Conservation (phyloP, 345 rosid genomes). For the Zanthoxylum bungeanum region DNA sequence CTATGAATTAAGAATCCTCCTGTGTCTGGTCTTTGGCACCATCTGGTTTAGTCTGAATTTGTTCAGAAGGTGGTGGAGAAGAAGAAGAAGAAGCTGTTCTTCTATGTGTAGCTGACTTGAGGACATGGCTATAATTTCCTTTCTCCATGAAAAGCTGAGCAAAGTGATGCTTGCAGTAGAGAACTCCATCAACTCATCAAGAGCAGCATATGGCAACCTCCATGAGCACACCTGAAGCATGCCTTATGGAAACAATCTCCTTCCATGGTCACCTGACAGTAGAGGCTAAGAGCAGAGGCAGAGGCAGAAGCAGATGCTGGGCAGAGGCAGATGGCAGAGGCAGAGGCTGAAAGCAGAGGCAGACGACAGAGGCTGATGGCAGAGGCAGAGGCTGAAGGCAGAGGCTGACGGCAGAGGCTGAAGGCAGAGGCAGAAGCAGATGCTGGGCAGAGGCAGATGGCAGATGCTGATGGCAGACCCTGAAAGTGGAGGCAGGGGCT, state of each 20-base stretch:
- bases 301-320: no score
- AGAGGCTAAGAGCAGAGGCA: no score
- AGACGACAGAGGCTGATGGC: no score
- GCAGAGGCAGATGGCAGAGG: no score
- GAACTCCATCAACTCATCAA: slow-evolving; percentile 74
- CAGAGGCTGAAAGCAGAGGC: no score
- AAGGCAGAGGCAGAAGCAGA: no score
- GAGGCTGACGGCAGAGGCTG: no score
- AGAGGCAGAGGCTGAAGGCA: no score
- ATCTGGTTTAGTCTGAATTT: slow-evolving; percentile 21
- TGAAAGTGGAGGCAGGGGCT: no score
- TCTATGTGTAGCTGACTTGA: slow-evolving; percentile 62
- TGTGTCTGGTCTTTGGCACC: not conserved
- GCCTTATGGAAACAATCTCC: slow-evolving; percentile 92
- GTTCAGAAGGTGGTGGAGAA: slow-evolving; percentile 46
- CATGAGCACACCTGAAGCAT: slow-evolving; percentile 94
- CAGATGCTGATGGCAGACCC: no score
- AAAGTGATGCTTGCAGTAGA: slow-evolving; percentile 94
- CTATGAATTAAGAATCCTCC: slow-evolving; percentile 7
- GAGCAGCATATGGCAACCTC: slow-evolving; percentile 89
- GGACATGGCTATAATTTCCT: slow-evolving; percentile 83
- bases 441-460: no score
- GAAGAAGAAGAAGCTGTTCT: slow-evolving; percentile 52
- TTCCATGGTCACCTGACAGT: slow-evolving; percentile 83
- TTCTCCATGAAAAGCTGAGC: slow-evolving; percentile 93